Conservation (phyloP, 2,329 filamentous ascomycete genomes). For the Sclerotinia spermophila region DNA sequence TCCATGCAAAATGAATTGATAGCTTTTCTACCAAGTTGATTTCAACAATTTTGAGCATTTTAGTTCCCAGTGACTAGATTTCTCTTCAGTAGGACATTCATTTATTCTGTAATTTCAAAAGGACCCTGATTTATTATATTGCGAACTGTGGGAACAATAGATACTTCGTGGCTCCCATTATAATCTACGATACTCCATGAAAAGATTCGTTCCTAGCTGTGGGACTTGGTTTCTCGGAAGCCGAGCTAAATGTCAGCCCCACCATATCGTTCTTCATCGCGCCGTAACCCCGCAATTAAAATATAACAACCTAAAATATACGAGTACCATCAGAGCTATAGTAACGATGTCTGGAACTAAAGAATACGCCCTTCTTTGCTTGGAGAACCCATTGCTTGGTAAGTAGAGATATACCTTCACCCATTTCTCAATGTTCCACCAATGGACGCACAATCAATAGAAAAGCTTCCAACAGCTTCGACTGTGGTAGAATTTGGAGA, state of each 20-base stretch:
- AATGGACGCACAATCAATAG: background rate
- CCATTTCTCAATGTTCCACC: background rate
- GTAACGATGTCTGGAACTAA: conserved; percentile 66
- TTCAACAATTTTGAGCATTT: background rate
- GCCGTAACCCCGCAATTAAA: conserved; percentile 19
- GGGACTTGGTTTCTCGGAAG: conserved; percentile 5
- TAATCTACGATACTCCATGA: background rate
- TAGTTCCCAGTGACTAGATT: background rate
- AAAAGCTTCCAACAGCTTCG: background rate
- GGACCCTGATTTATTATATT: background rate
- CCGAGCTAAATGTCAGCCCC: conserved; percentile 26
- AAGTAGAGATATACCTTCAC: conserved; percentile 37
- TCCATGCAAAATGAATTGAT: conserved; percentile 19
- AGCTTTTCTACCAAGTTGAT: conserved; percentile 12
- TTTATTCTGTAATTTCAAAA: background rate
- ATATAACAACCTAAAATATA: conserved; percentile 20
- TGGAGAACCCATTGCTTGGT: conserved; percentile 98
- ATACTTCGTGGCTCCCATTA: background rate
- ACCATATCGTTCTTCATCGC: conserved; percentile 20
- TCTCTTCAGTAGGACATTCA: background rate
- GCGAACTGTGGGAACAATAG: background rate
- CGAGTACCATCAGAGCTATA: conserved; percentile 7
- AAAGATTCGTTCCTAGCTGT: background rate
- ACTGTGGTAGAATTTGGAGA: background rate
- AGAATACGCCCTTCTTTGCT: conserved; percentile 83